Evolutionary conservation across 306 rosid species (phyloP), one percentile per base, ranked within the genome.

Genomic region (Trichosanthes truncata): DNA sequence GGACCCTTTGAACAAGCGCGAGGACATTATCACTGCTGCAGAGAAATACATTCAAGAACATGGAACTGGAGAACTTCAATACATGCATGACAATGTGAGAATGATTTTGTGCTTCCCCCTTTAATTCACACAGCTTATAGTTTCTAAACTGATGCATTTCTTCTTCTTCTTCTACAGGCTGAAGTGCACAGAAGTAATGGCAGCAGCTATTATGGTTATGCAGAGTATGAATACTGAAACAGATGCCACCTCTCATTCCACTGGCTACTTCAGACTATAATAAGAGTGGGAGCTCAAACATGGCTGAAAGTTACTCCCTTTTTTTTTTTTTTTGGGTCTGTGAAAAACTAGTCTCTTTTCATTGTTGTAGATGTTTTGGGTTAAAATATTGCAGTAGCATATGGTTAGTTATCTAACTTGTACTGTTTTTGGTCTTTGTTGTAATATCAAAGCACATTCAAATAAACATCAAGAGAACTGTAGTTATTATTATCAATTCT

Each of bases 11-110:
- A 55, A 82, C 63, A 83, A 88, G 84, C 88, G 74, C 31, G 96
- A 93, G 65, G 96, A 96, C 81, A 78, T 91, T 82, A 76, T 91
- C 74, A 83, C 93, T 31, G 99, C 97, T 79, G 97, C 93, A 21
- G 96, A 96, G 92, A 85, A 88, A 78, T 93, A 96, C 87, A 91
- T 93, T 80, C 86, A 87, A 75, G 88, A 91, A 80, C 80, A 95
- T 67, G 99, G 97, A 65, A 88, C 91, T 38, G 83, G 79, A 52
- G 96, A 61, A 23, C 89, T 92, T 83, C 92, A 92, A 88, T 87
- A 84, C 72, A 82, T 93, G 78, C 88, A 93, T 76, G 83, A 88
- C 78, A 87, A 85, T 90, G 99, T 95, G 86, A 80, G 80, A 48
- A 62, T 25, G 31, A 5, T 67, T 15, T 14, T 20, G 3, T 9